Base-by-base conservation (phyloP, 495 filamentous ascomycete genomes). In the Penicillium goetzii region DNA sequence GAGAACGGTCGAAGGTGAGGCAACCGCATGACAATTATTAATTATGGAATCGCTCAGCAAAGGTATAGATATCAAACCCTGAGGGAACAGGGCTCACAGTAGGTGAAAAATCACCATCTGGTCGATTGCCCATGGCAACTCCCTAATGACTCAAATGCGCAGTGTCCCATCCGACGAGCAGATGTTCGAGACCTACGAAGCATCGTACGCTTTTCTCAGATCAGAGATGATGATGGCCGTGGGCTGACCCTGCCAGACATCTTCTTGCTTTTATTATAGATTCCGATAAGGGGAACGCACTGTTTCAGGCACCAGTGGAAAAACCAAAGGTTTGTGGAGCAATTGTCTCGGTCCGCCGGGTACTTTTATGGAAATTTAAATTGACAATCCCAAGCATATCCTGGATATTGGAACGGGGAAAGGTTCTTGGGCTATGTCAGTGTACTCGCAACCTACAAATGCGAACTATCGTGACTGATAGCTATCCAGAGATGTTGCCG, bases 401-500 rank as follows among this genome's bases (percentile, higher is more conserved):
- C 65, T 73, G 19, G 70, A 73, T 40, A 68, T 73, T 32, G 70
- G 70, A 28, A 73, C 70, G 11, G 68, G 70, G 0, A 60, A 67
- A 32, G 71, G 71, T n/a, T 47, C 56, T 1, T 73, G 74, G 70
- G 68, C 71, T 38, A 73, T 72, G 67, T 76, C 70, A 26, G 70
- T 47, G 19, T 23, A 19, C 41, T 3, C 19, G 9, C 30, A 2
- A 10, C 23, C 21, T 47, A 7, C 41, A 21, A 1, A 23, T 4
- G 4, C 58, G 5, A 5, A 30, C 12, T 0, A 17, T 30, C 6
- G 28, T 33, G 11, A 15, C 56, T 66, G 34, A 63, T 23, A 40
- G 1, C 19, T 38, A 10, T n/a, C 30, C 9, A 72, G 70, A 11
- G 70, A 73, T 56, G 70, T 67, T 7, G 70, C 70, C 33, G 70